Evolutionary conservation across 257 asterid species (phyloP).

Genomic region (Primulina eburnea): DNA sequence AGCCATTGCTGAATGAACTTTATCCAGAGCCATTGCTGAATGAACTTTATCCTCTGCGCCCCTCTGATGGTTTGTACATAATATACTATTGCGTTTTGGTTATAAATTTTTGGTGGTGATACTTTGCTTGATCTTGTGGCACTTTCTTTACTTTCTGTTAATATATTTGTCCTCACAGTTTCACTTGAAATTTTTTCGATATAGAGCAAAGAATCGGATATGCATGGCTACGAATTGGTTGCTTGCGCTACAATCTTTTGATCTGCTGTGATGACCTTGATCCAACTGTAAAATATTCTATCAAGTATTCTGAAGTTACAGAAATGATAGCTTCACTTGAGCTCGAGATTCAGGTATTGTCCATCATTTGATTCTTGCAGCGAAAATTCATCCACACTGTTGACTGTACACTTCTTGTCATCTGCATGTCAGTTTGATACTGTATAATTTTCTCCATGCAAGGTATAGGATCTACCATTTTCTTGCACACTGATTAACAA

Average conservation of each 20-base stretch:
- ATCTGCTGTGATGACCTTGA: slow-evolving; percentile 64
- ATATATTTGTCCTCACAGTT: slow-evolving; percentile 10
- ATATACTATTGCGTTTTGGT: slow-evolving; percentile 4
- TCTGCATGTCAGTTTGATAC: background rate
- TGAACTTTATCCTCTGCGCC: slow-evolving; percentile 13
- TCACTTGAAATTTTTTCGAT: slow-evolving; percentile 33
- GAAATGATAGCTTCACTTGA: slow-evolving; percentile 70
- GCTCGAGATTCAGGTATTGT: slow-evolving; percentile 67
- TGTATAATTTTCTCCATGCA: background rate
- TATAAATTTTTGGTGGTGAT: slow-evolving; percentile 5
- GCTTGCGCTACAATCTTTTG: slow-evolving; percentile 73
- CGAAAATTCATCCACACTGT: background rate
- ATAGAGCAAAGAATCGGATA: slow-evolving; percentile 44
- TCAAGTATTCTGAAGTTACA: slow-evolving; percentile 58
- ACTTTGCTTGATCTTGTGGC: background rate
- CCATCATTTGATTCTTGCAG: slow-evolving; percentile 10
- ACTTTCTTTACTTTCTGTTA: slow-evolving; percentile 3
- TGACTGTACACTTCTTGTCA: background rate
- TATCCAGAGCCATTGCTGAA: slow-evolving; percentile 17
- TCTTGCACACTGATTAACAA: background rate
- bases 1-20: slow-evolving; percentile 64
- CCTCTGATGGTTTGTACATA: slow-evolving; percentile 49
- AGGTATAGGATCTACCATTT: background rate
- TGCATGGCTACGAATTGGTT: slow-evolving; percentile 63
- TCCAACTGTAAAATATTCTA: slow-evolving; percentile 66